A percentile compares a stretch with the other conserved stretches of the same genome.
phyloP scores from a whole-genome alignment of 768 basidiomycete species.

The Pleurotus sapidus region DNA sequence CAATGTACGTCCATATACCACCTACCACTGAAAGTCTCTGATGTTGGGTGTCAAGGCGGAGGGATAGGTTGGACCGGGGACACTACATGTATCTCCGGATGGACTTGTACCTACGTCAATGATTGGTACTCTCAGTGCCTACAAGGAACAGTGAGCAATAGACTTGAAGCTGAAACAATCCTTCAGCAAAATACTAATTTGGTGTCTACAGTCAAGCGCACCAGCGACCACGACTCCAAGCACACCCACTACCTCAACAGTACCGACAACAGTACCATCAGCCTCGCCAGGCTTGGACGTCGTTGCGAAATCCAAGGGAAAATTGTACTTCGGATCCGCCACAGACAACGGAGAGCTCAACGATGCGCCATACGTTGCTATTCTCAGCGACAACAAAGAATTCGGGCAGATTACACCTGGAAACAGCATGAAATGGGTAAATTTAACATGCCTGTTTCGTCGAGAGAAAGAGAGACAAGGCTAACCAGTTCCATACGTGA shows the following conservation, averaged over 20 bases:
- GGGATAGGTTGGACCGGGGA: conserved; percentile 33
- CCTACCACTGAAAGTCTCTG: too few species aligned
- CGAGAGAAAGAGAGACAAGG: neutral
- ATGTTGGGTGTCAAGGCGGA: conserved; percentile 21
- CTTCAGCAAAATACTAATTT: too few species aligned
- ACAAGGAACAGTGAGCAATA: neutral
- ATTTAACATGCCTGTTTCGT: neutral
- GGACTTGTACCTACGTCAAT: conserved; percentile 26
- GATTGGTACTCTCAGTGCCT: conserved; percentile 23
- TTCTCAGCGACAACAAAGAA: conserved; percentile 29
- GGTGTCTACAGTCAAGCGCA: neutral
- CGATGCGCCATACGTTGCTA: conserved; percentile 33
- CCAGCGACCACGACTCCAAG: conserved; percentile 1
- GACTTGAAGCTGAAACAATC: too few species aligned
- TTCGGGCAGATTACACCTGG: conserved; percentile 44
- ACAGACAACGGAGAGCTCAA: conserved; percentile 45
- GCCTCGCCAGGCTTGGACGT: conserved; percentile 23
- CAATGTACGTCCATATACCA: neutral
- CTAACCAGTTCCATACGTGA: neutral
- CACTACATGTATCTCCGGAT: conserved; percentile 31
- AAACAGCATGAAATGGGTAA: conserved; percentile 45
- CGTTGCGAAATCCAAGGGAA: conserved; percentile 35
- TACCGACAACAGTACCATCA: conserved; percentile 20
- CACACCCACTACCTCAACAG: conserved; percentile 10
- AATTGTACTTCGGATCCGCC: conserved; percentile 39